Conservation (phyloP, 345 rosid genomes). For the Nasturtium officinale region DNA sequence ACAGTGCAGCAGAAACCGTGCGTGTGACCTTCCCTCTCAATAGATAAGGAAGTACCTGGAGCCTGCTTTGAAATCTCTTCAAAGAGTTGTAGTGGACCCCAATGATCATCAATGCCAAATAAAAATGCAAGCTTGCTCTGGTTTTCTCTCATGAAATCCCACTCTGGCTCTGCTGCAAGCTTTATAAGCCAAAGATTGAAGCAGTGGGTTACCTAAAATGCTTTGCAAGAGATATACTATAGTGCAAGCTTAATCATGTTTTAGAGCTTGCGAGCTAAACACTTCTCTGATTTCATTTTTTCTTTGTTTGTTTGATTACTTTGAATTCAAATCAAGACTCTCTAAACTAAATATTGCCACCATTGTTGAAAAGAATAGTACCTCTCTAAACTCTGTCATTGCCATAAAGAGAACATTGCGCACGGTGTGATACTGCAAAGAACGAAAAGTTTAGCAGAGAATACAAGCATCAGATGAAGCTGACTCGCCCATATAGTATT, state of each 20-base stretch:
- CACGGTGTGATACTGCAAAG: constrained; percentile 70
- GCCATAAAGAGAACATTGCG: constrained; percentile 78
- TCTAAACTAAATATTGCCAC: too few relatives aligned
- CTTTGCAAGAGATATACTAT: constrained; percentile 8
- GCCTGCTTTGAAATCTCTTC: constrained; percentile 75
- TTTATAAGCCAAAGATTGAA: constrained; percentile 42
- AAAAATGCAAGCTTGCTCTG: constrained; percentile 62
- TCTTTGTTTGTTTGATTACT: not conserved
- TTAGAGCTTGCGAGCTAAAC: not conserved
- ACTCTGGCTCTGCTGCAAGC: constrained; percentile 74
- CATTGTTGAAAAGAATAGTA: too few relatives aligned
- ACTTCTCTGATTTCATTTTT: not conserved
- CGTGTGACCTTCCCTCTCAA: constrained; percentile 82
- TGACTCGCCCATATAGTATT: not conserved
- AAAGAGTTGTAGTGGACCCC: constrained; percentile 78
- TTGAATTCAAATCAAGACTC: not conserved
- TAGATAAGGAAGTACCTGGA: constrained; percentile 54
- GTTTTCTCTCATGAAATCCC: constrained; percentile 70
- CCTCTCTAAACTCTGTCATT: constrained; percentile 76
- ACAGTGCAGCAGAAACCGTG: constrained; percentile 74
- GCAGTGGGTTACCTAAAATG: not conserved
- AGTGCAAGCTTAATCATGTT: constrained; percentile 9
- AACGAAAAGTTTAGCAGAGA: constrained; percentile 2
- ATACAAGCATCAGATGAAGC: constrained; percentile 1
- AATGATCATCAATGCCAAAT: constrained; percentile 79